Percentiles rank a stretch among this genome's conserved stretches.
Conservation (phyloP, 75 land plant genomes). For the Sequoiadendron giganteum region DNA sequence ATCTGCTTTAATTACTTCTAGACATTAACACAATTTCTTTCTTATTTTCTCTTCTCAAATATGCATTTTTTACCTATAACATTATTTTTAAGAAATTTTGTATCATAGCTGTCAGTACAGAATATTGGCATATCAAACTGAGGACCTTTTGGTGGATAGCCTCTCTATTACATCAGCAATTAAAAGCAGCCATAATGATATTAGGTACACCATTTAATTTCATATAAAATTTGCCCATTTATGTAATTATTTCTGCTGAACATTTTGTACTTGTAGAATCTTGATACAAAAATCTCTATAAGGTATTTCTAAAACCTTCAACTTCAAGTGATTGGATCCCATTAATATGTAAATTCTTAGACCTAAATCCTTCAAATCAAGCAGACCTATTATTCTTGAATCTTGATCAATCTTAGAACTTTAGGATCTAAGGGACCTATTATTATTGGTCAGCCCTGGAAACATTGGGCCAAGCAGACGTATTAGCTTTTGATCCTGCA, state of each 20-base stretch:
- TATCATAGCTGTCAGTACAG: background rate
- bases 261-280: background rate
- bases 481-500: too few relatives aligned
- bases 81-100: background rate
- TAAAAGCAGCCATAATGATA: background rate
- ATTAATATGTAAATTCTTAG: background rate
- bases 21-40: background rate
- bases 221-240: background rate
- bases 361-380: background rate
- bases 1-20: background rate
- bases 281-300: background rate
- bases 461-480: too few relatives aligned
- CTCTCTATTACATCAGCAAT: background rate
- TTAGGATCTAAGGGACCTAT: too few relatives aligned
- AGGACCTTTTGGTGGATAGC: too few relatives aligned
- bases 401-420: too few relatives aligned
- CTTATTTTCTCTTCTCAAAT: background rate
- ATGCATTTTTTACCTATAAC: too few relatives aligned
- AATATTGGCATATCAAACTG: background rate
- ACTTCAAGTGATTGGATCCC: background rate
- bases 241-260: background rate
- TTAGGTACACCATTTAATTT: background rate
- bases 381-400: background rate
- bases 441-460: too few relatives aligned
- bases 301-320: too few relatives aligned